Evolutionary conservation across 2,329 filamentous ascomycete species (phyloP), one percentile per base, ranked within the genome.

Genomic region (Moelleriella libera): DNA sequence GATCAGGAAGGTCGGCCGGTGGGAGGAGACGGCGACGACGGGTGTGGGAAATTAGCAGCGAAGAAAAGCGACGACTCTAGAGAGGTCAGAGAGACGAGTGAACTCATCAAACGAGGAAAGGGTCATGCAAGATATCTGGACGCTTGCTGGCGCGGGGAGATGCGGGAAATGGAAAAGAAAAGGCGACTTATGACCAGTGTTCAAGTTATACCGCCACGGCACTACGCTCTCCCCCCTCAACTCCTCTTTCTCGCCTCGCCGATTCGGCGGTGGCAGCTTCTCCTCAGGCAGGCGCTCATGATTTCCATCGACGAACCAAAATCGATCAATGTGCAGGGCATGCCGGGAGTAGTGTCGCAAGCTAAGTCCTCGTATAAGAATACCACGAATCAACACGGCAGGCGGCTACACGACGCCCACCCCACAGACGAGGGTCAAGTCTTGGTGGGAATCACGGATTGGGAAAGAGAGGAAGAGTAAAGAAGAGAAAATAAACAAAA

Each of bases 141-240:
- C n/a, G n/a, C n/a, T n/a, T n/a, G n/a, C n/a, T n/a, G n/a, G n/a
- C n/a, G n/a, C n/a, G n/a, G n/a, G n/a, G n/a, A n/a, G n/a, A 12
- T 34, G n/a, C 14, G 9, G n/a, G 14, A 4, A 4, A 10, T 11
- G 11, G 12, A 2, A 14, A 11, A 10, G 14, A 5, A 5, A 42
- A n/a, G n/a, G n/a, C n/a, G n/a, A n/a, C n/a, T n/a, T n/a, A 53
- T 34, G 51, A 69, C 67, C 66, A 4, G 69, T 72, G 50, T 75
- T 75, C 52, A 73, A 72, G 52, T 71, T 67, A 53, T 74, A 75
- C 34, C 53, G 46, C 50, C 49, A 55, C 7, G 52, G 53, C 31
- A 55, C 53, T 11, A 53, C 41, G 45, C 53, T 55, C 5, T 46
- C 44, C 7, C 52, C 53, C 4, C 37, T 48, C 40, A 55, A 39